Percentiles rank a stretch among this genome's conserved stretches.
These are phyloP conservation scores for Fusarium oligoseptatum DNA, from an alignment of 2,329 filamentous ascomycete genomes.

Conservation along the genomic window DNA sequence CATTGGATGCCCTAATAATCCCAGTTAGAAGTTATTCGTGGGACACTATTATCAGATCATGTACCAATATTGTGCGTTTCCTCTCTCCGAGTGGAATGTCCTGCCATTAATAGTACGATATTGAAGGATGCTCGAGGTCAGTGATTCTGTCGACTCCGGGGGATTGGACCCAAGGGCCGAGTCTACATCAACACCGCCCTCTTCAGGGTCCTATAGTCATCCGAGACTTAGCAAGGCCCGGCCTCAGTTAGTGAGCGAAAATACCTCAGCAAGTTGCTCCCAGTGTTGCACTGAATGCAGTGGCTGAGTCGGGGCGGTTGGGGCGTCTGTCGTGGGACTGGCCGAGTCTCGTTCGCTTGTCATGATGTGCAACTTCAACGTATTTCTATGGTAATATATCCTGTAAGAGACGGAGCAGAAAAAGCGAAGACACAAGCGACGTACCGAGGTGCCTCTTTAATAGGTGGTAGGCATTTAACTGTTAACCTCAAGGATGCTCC, in stretches of 20 bases:
- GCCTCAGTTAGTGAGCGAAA: not conserved
- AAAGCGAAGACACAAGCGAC: not conserved
- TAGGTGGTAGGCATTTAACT: not conserved
- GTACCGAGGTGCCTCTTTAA: not conserved
- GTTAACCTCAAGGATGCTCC: not conserved
- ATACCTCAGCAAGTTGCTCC: conserved; percentile 4
- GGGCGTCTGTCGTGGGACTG: not conserved
- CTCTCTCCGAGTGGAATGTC: conserved; percentile 29
- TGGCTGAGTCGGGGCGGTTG: not conserved
- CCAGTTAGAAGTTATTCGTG: not conserved
- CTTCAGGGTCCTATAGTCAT: not conserved
- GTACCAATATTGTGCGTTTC: conserved; percentile 20
- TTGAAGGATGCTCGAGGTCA: conserved; percentile 27
- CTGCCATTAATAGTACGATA: conserved; percentile 33
- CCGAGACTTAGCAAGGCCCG: not conserved
- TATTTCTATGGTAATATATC: not conserved
- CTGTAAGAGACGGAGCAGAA: not conserved
- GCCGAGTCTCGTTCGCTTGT: not conserved
- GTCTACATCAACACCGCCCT: conserved; percentile 10
- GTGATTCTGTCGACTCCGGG: conserved; percentile 29
- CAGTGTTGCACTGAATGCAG: not conserved
- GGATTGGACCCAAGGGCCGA: conserved; percentile 8
- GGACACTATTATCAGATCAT: not conserved
- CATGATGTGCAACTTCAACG: not conserved
- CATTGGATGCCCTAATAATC: conserved; percentile 29